These are phyloP conservation scores for Kodamaea sp. DNA, from an alignment of 1,139 yeast species.

Conservation along the genomic window DNA sequence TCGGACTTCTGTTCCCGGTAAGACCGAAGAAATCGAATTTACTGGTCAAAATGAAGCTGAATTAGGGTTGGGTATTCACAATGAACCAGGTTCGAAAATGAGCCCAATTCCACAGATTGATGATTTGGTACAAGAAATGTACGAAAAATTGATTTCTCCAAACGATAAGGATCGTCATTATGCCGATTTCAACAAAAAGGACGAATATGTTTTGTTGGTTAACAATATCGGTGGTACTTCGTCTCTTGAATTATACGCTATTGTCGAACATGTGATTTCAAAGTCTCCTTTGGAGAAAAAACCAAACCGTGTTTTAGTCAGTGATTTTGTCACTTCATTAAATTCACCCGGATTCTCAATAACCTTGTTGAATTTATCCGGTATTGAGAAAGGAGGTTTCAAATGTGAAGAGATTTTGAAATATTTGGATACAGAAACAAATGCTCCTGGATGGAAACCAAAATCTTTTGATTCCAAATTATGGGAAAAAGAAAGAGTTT, in stretches of 20 bases:
- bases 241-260: constrained; percentile 65
- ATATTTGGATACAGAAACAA: constrained; percentile 63
- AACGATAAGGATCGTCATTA: constrained; percentile 67
- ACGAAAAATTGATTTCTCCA: constrained; percentile 48
- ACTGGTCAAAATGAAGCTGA: constrained; percentile 62
- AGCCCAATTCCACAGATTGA: constrained; percentile 70
- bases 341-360: constrained; percentile 90
- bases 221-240: constrained; percentile 89
- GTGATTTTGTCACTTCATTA: constrained; percentile 79
- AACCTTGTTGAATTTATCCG: constrained; percentile 65
- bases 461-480: constrained; percentile 22
- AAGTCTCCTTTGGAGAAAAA: constrained; percentile 46
- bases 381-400: constrained; percentile 28
- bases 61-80: constrained; percentile 93
- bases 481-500: constrained; percentile 23
- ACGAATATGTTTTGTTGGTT: constrained; percentile 64
- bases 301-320: constrained; percentile 66
- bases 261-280: constrained; percentile 47
- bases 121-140: constrained; percentile 51
- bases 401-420: constrained; percentile 33
- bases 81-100: constrained; percentile 82
- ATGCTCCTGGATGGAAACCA: constrained; percentile 81
- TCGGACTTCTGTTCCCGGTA: constrained; percentile 87
- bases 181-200: constrained; percentile 50
- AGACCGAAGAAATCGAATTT: constrained; percentile 46